Percentiles rank a stretch among this genome's conserved stretches.
These are phyloP conservation scores for Epipyxis sp. DNA, from an alignment of 108 stramenopile species.

Conservation along the genomic window DNA sequence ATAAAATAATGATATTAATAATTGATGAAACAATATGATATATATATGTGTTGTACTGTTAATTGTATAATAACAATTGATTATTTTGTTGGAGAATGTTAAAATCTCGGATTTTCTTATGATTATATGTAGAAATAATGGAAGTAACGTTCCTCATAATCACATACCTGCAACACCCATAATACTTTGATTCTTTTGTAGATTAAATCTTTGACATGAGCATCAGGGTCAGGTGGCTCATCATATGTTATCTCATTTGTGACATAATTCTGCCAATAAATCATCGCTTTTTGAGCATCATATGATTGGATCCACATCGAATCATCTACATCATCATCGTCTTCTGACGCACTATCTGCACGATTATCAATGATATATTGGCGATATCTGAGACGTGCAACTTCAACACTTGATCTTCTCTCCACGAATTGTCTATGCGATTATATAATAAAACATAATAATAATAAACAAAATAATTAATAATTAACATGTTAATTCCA, in stretches of 20 bases:
- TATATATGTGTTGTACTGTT: too few relatives aligned
- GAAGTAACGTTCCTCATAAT: too few relatives aligned
- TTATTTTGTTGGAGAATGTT: too few relatives aligned
- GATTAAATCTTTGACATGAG: conserved; percentile 29
- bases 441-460: too few relatives aligned
- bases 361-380: conserved; percentile 9
- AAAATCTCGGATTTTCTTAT: too few relatives aligned
- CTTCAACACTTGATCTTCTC: conserved; percentile 35
- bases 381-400: conserved; percentile 36
- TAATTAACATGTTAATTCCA: too few relatives aligned
- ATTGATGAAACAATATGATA: too few relatives aligned
- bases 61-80: too few relatives aligned
- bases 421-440: conserved; percentile 56
- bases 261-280: conserved; percentile 15
- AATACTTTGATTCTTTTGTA: conserved; percentile 39
- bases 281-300: not conserved
- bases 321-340: conserved; percentile 22
- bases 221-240: not conserved
- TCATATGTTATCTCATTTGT: conserved; percentile 33
- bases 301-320: not conserved
- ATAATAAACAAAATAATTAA: too few relatives aligned
- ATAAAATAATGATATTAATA: too few relatives aligned
- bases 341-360: conserved; percentile 47
- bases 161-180: conserved; percentile 38
- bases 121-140: too few relatives aligned